A percentile compares a stretch with the other conserved stretches of the same genome.
These are phyloP conservation scores for Penicillium thymicola DNA, from an alignment of 2,329 filamentous ascomycete genomes.

Conservation along the genomic window DNA sequence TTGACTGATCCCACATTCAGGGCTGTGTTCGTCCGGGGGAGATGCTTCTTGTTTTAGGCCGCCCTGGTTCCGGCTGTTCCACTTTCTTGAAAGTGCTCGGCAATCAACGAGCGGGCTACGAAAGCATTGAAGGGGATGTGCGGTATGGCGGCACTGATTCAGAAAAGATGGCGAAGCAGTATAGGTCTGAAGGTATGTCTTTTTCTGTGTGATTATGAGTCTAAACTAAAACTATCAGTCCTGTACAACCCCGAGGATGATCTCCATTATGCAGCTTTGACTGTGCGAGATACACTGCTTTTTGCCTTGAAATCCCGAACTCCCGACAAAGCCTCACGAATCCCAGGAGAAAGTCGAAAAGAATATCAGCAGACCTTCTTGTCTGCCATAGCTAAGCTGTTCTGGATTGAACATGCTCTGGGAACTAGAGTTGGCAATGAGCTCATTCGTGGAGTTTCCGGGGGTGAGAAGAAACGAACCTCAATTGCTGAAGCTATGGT, in stretches of 20 bases:
- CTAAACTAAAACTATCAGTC: slow-evolving; percentile 40
- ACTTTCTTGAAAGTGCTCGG: slow-evolving; percentile 81
- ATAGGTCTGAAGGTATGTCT: slow-evolving; percentile 41
- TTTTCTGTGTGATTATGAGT: not conserved
- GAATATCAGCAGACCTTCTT: slow-evolving; percentile 63
- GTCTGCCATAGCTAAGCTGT: slow-evolving; percentile 66
- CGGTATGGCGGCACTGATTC: slow-evolving; percentile 56
- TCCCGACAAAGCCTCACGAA: slow-evolving; percentile 58
- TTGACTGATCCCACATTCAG: slow-evolving; percentile 9
- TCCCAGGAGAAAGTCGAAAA: slow-evolving; percentile 59
- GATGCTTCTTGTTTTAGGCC: slow-evolving; percentile 42
- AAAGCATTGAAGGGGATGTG: slow-evolving; percentile 55
- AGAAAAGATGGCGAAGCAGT: slow-evolving; percentile 49
- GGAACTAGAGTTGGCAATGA: slow-evolving; percentile 74
- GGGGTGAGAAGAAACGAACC: slow-evolving; percentile 74
- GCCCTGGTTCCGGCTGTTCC: slow-evolving; percentile 58
- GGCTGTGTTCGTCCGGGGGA: slow-evolving; percentile 43
- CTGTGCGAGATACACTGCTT: slow-evolving; percentile 68
- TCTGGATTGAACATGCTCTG: slow-evolving; percentile 68
- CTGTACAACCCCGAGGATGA: slow-evolving; percentile 77
- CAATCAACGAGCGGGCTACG: slow-evolving; percentile 62
- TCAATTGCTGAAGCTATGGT: slow-evolving; percentile 76
- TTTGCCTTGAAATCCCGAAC: slow-evolving; percentile 70
- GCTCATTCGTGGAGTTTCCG: slow-evolving; percentile 67
- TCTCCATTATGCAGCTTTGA: slow-evolving; percentile 73